Conservation (phyloP, 2,329 filamentous ascomycete species). For the Gaeumannomyces tritici region DNA sequence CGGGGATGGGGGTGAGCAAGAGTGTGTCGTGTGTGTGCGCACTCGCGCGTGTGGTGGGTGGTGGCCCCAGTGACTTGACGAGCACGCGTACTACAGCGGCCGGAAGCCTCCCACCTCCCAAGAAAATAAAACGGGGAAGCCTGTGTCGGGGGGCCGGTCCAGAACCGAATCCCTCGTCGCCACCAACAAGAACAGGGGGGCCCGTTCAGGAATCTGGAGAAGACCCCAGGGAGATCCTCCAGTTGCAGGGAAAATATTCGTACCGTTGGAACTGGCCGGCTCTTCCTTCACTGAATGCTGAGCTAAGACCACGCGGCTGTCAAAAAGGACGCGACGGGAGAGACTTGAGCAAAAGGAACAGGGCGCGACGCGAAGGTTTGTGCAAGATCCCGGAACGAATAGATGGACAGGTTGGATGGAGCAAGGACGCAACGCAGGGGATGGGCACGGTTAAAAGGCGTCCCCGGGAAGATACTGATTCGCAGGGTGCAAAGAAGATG, state of each 20-base stretch:
- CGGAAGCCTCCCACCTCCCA: not conserved
- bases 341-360: not conserved
- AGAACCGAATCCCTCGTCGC: not conserved
- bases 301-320: not conserved
- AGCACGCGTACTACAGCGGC: not conserved
- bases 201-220: not conserved
- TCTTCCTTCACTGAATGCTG: not conserved
- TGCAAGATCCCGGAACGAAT: not conserved
- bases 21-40: not conserved
- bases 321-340: not conserved
- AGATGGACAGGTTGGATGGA: not conserved
- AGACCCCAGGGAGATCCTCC: not conserved
- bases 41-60: slow-evolving; percentile 9
- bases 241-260: not conserved
- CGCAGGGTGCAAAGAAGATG: not conserved
- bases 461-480: slow-evolving; percentile 1
- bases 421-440: slow-evolving; percentile 3
- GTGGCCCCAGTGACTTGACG: not conserved
- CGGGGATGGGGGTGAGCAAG: not conserved
- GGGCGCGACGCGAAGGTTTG: not conserved
- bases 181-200: not conserved
- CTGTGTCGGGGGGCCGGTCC: not conserved
- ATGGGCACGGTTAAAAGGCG: slow-evolving; percentile 4
- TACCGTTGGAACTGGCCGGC: not conserved
- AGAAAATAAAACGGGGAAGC: not conserved